These are phyloP conservation scores for Ustilago sp. DNA, from an alignment of 1,284 basidiomycete species.

Conservation along the genomic window DNA sequence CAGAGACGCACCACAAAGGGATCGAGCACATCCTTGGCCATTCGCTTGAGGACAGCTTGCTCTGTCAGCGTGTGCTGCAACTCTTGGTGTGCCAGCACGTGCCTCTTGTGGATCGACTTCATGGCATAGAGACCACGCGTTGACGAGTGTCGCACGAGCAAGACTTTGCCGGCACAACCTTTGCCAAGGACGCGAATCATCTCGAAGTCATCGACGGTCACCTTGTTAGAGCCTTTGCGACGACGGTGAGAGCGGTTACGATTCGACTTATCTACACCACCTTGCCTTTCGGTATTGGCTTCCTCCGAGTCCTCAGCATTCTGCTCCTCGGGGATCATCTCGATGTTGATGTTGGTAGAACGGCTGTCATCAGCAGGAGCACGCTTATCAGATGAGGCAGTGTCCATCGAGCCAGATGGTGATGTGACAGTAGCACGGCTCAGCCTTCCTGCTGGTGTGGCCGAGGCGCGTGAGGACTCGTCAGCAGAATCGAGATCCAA, in stretches of 20 bases:
- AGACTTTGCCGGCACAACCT: conserved; percentile 68
- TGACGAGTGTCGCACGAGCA: conserved; percentile 63
- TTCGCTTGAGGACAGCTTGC: conserved; percentile 75
- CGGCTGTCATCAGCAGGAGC: conserved; percentile 40
- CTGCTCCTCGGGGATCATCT: conserved; percentile 58
- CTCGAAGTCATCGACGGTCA: conserved; percentile 76
- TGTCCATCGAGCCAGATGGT: conserved; percentile 37
- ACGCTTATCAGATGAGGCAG: conserved; percentile 27
- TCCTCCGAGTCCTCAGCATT: conserved; percentile 29
- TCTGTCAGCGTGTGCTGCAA: conserved; percentile 68
- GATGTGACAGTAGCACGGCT: conserved; percentile 36
- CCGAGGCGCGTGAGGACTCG: conserved; percentile 36
- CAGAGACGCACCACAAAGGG: conserved; percentile 69
- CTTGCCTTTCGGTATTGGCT: conserved; percentile 16
- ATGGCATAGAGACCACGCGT: conserved; percentile 64
- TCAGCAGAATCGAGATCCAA: conserved; percentile 51
- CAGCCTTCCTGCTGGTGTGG: conserved; percentile 25
- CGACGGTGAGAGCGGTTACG: conserved; percentile 23
- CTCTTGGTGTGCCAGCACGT: conserved; percentile 69
- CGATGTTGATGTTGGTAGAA: conserved; percentile 50
- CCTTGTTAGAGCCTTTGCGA: conserved; percentile 55
- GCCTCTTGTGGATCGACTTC: conserved; percentile 68
- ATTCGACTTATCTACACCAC: conserved; percentile 6
- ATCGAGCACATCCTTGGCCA: conserved; percentile 72
- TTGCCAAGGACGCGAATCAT: conserved; percentile 69